phyloP scores from a whole-genome alignment of 208 protist genomes.

The Tritrichomonas foetus region DNA sequence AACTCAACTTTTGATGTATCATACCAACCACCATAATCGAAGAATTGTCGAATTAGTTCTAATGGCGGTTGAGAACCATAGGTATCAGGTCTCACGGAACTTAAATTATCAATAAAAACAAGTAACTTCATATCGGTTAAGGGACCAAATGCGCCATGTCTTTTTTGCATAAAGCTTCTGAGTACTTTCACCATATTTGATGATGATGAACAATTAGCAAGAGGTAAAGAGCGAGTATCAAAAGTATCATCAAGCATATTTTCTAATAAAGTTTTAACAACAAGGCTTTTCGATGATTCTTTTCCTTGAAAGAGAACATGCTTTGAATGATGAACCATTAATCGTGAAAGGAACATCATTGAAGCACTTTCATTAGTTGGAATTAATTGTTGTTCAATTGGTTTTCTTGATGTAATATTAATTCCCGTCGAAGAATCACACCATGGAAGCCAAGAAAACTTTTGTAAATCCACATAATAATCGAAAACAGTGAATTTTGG shows the following conservation, averaged over 20 bases:
- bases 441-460: slow-evolving; percentile 36
- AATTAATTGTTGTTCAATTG: background rate
- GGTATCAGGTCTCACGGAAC: slow-evolving; percentile 85
- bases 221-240: slow-evolving; percentile 68
- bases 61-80: slow-evolving; percentile 91
- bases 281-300: slow-evolving; percentile 4
- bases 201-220: slow-evolving; percentile 80
- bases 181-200: background rate
- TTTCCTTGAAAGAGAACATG: background rate
- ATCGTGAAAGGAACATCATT: background rate
- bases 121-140: slow-evolving; percentile 55
- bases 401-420: background rate
- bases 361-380: background rate
- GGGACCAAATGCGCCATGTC: background rate
- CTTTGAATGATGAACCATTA: background rate
- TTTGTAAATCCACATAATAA: slow-evolving; percentile 43
- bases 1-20: slow-evolving; percentile 84
- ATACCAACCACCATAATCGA: slow-evolving; percentile 89
- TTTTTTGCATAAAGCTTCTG: background rate
- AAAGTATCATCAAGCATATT: slow-evolving; percentile 56
- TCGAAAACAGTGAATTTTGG: slow-evolving; percentile 41
- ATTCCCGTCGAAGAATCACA: background rate
- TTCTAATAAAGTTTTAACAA: background rate
- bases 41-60: slow-evolving; percentile 89
- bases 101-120: slow-evolving; percentile 95